Evolutionary conservation across 805 yeast species (phyloP).

Genomic region (Hanseniaspora clermontiae): DNA sequence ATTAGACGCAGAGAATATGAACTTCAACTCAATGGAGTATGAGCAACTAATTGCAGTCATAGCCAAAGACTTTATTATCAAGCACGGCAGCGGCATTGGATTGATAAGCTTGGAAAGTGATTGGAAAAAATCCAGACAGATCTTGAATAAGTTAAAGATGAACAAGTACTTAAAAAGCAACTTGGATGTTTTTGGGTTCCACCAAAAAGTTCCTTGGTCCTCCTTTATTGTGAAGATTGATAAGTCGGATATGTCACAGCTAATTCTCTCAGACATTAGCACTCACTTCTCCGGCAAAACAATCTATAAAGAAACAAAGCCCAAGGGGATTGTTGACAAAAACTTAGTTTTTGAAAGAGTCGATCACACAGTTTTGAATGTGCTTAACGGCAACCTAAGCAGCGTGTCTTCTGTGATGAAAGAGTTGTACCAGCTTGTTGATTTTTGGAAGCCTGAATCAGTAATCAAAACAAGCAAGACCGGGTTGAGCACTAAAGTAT

Average conservation of each 20-base stretch:
- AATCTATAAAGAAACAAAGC: background rate
- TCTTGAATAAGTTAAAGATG: slow-evolving; percentile 31
- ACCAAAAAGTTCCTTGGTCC: background rate
- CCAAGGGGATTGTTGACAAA: background rate
- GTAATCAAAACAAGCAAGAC: slow-evolving; percentile 77
- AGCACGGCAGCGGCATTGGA: slow-evolving; percentile 72
- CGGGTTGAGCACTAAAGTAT: slow-evolving; percentile 66
- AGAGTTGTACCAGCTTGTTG: slow-evolving; percentile 45
- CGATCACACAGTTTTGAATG: slow-evolving; percentile 8
- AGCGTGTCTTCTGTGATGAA: slow-evolving; percentile 52
- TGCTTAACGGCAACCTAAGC: background rate
- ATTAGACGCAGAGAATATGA: slow-evolving; percentile 15
- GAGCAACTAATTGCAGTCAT: slow-evolving; percentile 30
- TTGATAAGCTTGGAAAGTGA: slow-evolving; percentile 49
- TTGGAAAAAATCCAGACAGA: slow-evolving; percentile 38
- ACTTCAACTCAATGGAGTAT: slow-evolving; percentile 20
- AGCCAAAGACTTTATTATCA: slow-evolving; percentile 28
- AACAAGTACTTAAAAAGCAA: slow-evolving; percentile 39
- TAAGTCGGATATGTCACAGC: background rate
- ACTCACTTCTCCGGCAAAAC: background rate
- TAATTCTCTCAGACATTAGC: background rate
- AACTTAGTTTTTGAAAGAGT: background rate
- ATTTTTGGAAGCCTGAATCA: slow-evolving; percentile 46
- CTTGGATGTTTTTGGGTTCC: slow-evolving; percentile 35
- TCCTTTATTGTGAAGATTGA: background rate